These are phyloP conservation scores for Blastobotrys chiropterorum DNA, from an alignment of 805 yeast species.

Conservation along the genomic window DNA sequence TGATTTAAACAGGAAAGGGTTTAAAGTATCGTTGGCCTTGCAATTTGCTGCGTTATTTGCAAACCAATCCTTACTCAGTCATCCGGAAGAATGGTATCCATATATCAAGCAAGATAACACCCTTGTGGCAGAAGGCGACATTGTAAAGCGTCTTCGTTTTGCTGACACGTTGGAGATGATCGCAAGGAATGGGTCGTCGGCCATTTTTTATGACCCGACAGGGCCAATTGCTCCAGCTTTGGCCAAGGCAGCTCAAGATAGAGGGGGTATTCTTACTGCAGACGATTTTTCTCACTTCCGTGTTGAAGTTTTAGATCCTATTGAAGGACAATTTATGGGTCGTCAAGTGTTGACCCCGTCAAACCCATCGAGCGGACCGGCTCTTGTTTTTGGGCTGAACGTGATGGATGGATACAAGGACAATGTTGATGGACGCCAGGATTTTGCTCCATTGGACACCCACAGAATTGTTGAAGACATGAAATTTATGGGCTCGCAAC, in stretches of 20 bases:
- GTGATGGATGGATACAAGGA: conserved; percentile 31
- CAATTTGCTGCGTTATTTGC: conserved; percentile 38
- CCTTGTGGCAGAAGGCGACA: conserved; percentile 52
- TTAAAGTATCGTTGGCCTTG: conserved; percentile 37
- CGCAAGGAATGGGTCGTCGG: conserved; percentile 72
- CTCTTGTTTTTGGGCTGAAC: conserved; percentile 66
- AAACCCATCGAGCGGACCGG: conserved; percentile 83
- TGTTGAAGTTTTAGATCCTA: conserved; percentile 40
- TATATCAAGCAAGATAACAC: conserved; percentile 17
- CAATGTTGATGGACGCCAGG: conserved; percentile 26
- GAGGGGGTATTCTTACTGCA: conserved; percentile 61
- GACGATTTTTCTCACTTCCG: conserved; percentile 64
- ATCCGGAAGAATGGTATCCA: conserved; percentile 31
- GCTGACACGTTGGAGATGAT: conserved; percentile 64
- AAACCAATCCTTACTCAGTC: conserved; percentile 22
- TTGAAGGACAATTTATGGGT: conserved; percentile 38
- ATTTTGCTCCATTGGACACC: conserved; percentile 42
- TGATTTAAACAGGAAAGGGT: conserved; percentile 59
- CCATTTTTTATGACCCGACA: conserved; percentile 74
- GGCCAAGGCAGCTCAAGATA: conserved; percentile 40
- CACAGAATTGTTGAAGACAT: conserved; percentile 76
- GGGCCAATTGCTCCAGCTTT: conserved; percentile 66
- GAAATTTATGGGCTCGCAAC: conserved; percentile 89
- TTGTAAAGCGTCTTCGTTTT: conserved; percentile 48
- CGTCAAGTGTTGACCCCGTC: conserved; percentile 49